Percentiles rank a stretch among this genome's conserved stretches.
Evolutionary conservation across 129 eudicot genomes (phyloP).

Genomic region (Tanacetum coccineum): DNA sequence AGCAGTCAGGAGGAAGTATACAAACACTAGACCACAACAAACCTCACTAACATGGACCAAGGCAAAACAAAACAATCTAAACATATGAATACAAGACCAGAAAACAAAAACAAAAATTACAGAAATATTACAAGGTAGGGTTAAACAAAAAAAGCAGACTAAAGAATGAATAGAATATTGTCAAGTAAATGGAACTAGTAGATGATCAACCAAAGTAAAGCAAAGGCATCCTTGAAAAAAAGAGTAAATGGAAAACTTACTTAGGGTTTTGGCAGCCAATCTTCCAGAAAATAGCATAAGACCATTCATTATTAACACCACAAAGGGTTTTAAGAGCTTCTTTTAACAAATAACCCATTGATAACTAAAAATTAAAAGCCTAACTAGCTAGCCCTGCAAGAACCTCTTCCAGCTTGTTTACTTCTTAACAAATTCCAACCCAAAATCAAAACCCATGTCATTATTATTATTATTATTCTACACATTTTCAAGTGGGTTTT

Average conservation of each 20-base stretch:
- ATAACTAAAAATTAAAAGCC: constrained; percentile 16
- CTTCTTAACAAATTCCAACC: constrained; percentile 70
- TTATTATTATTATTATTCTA: no score
- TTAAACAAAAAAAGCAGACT: background rate
- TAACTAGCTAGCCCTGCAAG: constrained; percentile 96
- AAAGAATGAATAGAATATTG: no score
- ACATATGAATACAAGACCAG: constrained; percentile 19
- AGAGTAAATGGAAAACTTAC: constrained; percentile 53
- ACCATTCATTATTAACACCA: constrained; percentile 79
- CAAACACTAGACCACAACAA: constrained; percentile 14
- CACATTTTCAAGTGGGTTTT: constrained; percentile 2
- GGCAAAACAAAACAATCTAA: constrained; percentile 30
- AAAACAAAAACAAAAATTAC: constrained; percentile 3
- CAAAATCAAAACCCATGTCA: constrained; percentile 47
- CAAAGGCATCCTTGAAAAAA: no score
- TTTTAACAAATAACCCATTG: constrained; percentile 81
- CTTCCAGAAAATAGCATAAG: constrained; percentile 98
- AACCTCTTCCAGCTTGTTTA: constrained; percentile 90
- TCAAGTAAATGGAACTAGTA: no score
- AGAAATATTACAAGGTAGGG: background rate
- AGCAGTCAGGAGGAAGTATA: constrained; percentile 19
- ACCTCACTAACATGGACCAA: constrained; percentile 19
- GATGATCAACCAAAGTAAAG: no score
- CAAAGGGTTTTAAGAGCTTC: constrained; percentile 88
- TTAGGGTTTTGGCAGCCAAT: constrained; percentile 88